Evolutionary conservation across 305 asterid genomes (phyloP), one percentile per base, ranked within the genome.

Genomic region (Solanum hybrid): DNA sequence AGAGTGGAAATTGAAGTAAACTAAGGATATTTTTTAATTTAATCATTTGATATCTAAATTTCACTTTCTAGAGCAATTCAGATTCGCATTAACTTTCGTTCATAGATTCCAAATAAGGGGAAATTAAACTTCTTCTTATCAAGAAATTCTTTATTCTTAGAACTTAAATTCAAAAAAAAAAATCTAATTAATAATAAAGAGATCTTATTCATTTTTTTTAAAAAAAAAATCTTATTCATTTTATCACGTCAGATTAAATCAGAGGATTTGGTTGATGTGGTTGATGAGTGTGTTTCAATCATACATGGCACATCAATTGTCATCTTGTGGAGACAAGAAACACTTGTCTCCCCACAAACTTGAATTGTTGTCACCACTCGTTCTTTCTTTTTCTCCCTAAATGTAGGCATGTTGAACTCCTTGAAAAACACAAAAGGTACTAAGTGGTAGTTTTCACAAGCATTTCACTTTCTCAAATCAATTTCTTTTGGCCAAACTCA

Each of bases 391-490:
- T 31, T 72, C 82, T 77, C 92, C 92, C 80, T 78, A 90, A 90
- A 89, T 89, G 77, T 87, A 81, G 92, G 90, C 91, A 90, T 86
- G 89, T 88, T 91, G 89, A 86, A 35, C 91, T 89, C 91, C 90
- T 85, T 38, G 90, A 89, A 69, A 31, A 80, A 37, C 89, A 72
- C 92, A 24, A 79, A 86, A 78, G 78, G 76, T 26, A 24, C 72
- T 80, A 12, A 51, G 66, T 72, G 76, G 76, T 36, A 78, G 84
- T 78, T 89, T 86, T 45, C 38, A 31, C 81, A 13, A 56, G 24
- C 80, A 79, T 66, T 60, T 71, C 75, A 32, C 89, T 88, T 90
- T 72, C 32, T 71, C 22, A 80, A 78, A 51, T 34, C 29, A 77
- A 77, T 77, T 34, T 77, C 12, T 34, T 31, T 73, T 73, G 37